Evolutionary conservation across 176 grass and related monocot genomes (phyloP), one percentile per base, ranked within the genome.

Genomic region (Tuctoria greenei): DNA sequence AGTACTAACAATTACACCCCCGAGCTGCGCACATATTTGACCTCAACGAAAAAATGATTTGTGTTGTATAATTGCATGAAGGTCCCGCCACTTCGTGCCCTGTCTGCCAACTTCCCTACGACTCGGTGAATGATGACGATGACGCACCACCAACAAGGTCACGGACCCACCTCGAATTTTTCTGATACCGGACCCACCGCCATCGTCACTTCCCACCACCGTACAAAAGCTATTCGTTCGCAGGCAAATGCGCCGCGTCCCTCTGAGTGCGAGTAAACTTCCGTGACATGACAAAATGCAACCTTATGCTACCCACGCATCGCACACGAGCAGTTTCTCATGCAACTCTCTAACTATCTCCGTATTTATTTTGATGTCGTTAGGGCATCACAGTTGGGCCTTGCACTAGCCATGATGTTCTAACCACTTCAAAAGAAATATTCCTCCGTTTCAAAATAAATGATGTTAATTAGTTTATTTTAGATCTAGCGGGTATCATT

Each of bases 191-290:
- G 70, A 5, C 44, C 84, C 71, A 69, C 84, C n/a, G 4, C 6
- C 18, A 16, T 81, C 83, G 71, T 76, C 77, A 69, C 27, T 43
- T 58, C 66, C 36, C 84, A 76, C 77, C 64, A 71, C 71, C 56
- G 38, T 36, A 45, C 64, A 17, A 15, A 52, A 34, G 10, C 12
- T 64, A 81, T 76, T 76, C 67, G 51, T 63, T 81, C 4, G 64
- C 71, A 81, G 64, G 43, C n/a, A 67, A 81, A 76, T 44, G 56
- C 84, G 65, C 84, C 78, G 84, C 84, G 65, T 81, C 20, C 39
- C 44, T 68, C 71, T 44, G 26, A 58, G 55, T 58, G 52, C 52
- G 52, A 64, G 77, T 76, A 75, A 81, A 75, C 72, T 81, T 76
- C 26, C 8, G 3, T 17, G 78, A 81, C 54, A 62, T 67, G 43